Evolutionary conservation across 768 basidiomycete species (phyloP), one percentile per base, ranked within the genome.

Genomic region (Lentinula raphanica): DNA sequence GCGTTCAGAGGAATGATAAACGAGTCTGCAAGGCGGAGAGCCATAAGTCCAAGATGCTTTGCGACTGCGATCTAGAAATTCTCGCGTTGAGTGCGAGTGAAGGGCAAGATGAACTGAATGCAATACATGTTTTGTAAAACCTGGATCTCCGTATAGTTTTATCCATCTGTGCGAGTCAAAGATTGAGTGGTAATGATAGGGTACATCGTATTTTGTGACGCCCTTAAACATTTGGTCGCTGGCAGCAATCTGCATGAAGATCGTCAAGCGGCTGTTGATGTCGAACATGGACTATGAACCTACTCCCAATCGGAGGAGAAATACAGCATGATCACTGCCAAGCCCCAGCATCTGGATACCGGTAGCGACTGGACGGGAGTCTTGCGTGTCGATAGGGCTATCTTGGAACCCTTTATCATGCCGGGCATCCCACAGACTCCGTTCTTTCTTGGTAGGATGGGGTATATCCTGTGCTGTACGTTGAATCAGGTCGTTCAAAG

Each of bases 291-390:
- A 9, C 9, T 35, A 6, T 9, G 4, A 25, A 29, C 42, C 23
- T 44, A 89, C 80, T 1, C 88, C 88, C 53, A 85, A 76, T 46
- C 86, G 77, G 69, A 98, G 92, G 64, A 98, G 72, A 75, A 98
- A 97, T 12, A 92, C 88, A 0, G 95, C 96, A 64, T 80, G 98
- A 70, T 98, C 96, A 58, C 90, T 92, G 23, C 92, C 92, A 55
- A 86, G 90, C 40, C 92, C 92, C 15, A 94, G 72, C 17, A 89
- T 79, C 0, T 39, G 35, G 32, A 94, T 70, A 21, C 79, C 81
- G 3, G 71, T 74, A n/a, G 69, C 65, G 8, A 73, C 68, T 25
- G 72, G 66, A 28, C 69, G 67, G 3, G 67, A 31, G 6, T 54
- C 51, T n/a, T 38, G 51, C 25, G 31, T 6, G 32, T 17, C 45